Base-by-base conservation (phyloP, 176 grass and related monocot genomes). In the Avena insularis region DNA sequence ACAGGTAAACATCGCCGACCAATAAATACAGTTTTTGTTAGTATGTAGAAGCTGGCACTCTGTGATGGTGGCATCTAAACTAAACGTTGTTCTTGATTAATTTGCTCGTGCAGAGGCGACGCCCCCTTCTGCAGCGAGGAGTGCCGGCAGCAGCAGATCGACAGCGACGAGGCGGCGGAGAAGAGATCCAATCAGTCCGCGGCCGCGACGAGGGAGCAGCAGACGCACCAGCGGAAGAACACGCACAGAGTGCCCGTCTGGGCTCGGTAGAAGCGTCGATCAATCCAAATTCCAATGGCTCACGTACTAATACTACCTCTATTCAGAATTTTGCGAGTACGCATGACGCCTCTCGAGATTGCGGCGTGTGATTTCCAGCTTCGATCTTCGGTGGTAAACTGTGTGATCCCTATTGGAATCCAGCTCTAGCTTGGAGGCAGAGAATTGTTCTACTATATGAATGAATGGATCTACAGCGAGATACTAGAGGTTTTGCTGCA, bases 101-200 rank as follows among this genome's bases (percentile, higher is more conserved):
- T 66, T 33, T 66, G 4, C 25, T 87, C 75, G 82, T 84, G 86
- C 92, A 98, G 96, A 79, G 96, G 96, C 12, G 95, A 95, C 81
- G 81, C 87, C 71, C 93, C 95, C 48, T 98, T 98, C 87, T 98
- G 95, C 91, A 98, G 91, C 78, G 91, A 92, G 91, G 95, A 98
- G 85, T 98, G 95, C 83, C 91, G 95, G 87, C 82, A 91, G 90
- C 89, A 95, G 83, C 93, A 95, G 89, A 93, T 95, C 35, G 89
- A 93, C 25, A 82, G 77, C 38, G 91, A 93, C 81, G 91, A 95
- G 77, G 91, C 85, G 46, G 88, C 29, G 73, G 90, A 95, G 88
- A 88, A 84, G 66, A 77, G 75, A 12, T 81, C 90, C 48, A 84
- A 35, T 56, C 56, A 84, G 25, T 74, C 85, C 3, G 20, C 83